phyloP scores from a whole-genome alignment of 805 yeast species.

The Nakazawaea anatomiae region DNA sequence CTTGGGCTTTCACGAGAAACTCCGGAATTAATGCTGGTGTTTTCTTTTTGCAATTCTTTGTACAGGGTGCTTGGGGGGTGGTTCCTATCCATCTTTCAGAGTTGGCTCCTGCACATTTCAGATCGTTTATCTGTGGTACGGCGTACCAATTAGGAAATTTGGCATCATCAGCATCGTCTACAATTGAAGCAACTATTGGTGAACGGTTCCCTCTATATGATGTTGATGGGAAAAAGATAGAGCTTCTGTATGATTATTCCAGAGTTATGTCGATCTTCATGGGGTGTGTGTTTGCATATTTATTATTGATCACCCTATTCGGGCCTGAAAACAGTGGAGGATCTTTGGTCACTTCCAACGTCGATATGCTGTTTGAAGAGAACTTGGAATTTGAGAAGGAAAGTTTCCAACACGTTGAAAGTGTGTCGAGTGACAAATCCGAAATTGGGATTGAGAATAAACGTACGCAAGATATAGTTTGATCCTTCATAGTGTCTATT shows the following conservation, averaged over 20 bases:
- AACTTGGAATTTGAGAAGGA: slow-evolving; percentile 5
- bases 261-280: slow-evolving; percentile 62
- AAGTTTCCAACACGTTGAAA: slow-evolving; percentile 3
- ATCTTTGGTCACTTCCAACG: slow-evolving; percentile 41
- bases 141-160: slow-evolving; percentile 67
- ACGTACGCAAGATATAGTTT: no score
- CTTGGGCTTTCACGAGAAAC: slow-evolving; percentile 49
- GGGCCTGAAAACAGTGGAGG: slow-evolving; percentile 58
- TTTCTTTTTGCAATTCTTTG: slow-evolving; percentile 56
- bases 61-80: slow-evolving; percentile 70
- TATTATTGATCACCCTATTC: slow-evolving; percentile 42
- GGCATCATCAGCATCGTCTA: slow-evolving; percentile 60
- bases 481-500: no score
- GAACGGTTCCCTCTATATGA: slow-evolving; percentile 39
- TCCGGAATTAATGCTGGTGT: slow-evolving; percentile 51
- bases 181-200: slow-evolving; percentile 61
- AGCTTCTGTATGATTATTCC: slow-evolving; percentile 44
- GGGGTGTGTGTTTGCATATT: slow-evolving; percentile 54
- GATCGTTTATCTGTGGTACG: slow-evolving; percentile 57
- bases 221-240: slow-evolving; percentile 39
- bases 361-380: neutral
- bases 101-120: slow-evolving; percentile 55
- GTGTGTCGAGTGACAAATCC: neutral
- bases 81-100: slow-evolving; percentile 58
- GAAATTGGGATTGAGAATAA: no score